A percentile compares a stretch with the other conserved stretches of the same genome.
These are phyloP conservation scores for Micractinium conductrix DNA, from an alignment of 139 green algal genomes.

Conservation along the genomic window DNA sequence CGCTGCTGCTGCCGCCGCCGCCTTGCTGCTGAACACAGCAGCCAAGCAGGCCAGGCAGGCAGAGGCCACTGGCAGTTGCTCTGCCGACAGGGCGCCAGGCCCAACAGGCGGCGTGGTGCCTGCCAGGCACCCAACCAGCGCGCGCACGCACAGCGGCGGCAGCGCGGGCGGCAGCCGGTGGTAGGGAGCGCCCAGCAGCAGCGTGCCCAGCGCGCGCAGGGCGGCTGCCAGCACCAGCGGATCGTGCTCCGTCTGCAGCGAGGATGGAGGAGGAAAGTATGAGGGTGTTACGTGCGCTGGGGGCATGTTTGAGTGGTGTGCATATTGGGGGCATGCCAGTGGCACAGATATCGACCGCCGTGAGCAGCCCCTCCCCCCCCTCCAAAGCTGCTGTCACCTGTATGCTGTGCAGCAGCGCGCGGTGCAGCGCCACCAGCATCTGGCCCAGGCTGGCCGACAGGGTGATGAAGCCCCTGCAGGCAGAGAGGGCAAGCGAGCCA, in stretches of 20 bases:
- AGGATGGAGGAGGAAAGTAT: too few species aligned
- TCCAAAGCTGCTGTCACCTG: too few species aligned
- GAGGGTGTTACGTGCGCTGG: too few species aligned
- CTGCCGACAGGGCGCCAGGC: background rate
- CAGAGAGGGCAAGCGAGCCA: background rate
- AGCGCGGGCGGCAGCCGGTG: slow-evolving; percentile 64
- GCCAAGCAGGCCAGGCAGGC: slow-evolving; percentile 46
- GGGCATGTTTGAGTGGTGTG: too few species aligned
- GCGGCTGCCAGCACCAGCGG: slow-evolving; percentile 40
- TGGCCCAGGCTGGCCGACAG: slow-evolving; percentile 69
- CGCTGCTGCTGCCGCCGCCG: background rate
- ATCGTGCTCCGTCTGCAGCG: slow-evolving; percentile 38
- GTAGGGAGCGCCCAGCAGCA: slow-evolving; percentile 59
- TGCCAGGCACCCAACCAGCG: slow-evolving; percentile 52
- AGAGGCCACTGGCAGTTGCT: slow-evolving; percentile 2
- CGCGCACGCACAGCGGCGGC: slow-evolving; percentile 48
- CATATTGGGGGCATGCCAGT: too few species aligned
- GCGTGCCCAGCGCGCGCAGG: slow-evolving; percentile 63
- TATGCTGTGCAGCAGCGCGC: slow-evolving; percentile 50
- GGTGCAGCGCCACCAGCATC: slow-evolving; percentile 52
- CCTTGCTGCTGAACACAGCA: slow-evolving; percentile 56
- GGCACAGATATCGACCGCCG: too few species aligned
- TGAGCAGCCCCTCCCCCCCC: too few species aligned
- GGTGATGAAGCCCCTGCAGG: slow-evolving; percentile 66
- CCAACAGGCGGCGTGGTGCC: background rate